Evolutionary conservation across 192 early-diverging fungal species (phyloP).

Genomic region (Rhizophagus clarus): DNA sequence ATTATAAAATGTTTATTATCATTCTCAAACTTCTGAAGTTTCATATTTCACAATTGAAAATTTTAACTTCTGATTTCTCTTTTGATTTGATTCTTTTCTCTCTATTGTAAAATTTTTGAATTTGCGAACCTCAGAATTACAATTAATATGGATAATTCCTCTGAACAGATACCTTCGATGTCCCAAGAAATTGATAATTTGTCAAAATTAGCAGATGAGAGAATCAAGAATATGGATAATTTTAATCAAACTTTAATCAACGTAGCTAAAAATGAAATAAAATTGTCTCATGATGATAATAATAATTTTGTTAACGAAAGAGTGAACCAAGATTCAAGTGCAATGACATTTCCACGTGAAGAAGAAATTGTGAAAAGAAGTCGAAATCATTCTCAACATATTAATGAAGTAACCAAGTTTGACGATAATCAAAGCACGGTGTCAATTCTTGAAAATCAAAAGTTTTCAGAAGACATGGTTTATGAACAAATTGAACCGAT

Average conservation of each 20-base stretch:
- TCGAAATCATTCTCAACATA: background rate
- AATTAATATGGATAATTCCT: background rate
- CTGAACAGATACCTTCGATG: background rate
- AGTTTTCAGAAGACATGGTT: background rate
- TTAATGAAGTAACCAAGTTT: background rate
- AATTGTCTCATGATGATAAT: too few species aligned
- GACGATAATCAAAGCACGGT: background rate
- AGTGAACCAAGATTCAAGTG: background rate
- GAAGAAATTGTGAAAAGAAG: background rate
- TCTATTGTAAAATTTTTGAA: too few species aligned
- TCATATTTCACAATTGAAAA: background rate
- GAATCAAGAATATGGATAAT: background rate
- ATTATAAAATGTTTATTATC: too few species aligned
- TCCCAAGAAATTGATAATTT: background rate
- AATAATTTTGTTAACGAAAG: background rate
- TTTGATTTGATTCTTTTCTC: too few species aligned
- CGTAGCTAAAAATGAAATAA: background rate
- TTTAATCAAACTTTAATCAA: background rate
- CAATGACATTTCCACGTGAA: background rate
- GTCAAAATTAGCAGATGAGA: background rate
- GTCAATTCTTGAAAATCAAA: background rate
- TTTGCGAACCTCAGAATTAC: too few species aligned
- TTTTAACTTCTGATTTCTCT: background rate
- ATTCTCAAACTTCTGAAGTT: background rate
- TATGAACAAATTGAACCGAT: too few species aligned